Percentiles rank a stretch among this genome's conserved stretches.
Conservation (phyloP, 768 basidiomycete genomes). For the Lentinula edodes region DNA sequence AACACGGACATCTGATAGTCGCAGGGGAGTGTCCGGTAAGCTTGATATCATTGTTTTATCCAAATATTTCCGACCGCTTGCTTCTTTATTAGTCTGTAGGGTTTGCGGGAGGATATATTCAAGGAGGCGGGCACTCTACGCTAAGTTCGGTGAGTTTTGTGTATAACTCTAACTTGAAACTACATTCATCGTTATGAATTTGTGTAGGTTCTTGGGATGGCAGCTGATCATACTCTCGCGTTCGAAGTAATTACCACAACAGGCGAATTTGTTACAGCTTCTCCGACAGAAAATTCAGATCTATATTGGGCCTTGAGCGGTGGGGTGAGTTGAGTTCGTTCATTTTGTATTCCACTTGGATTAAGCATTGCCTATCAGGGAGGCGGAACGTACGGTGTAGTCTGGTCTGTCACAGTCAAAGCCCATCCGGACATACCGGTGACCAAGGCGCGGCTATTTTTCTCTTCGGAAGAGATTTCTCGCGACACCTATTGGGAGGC, state of each 20-base stretch:
- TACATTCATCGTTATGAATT: background rate
- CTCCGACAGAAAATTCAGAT: conserved; percentile 27
- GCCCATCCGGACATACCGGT: conserved; percentile 6
- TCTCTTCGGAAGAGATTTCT: background rate
- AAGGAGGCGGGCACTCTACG: conserved; percentile 13
- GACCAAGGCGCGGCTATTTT: background rate
- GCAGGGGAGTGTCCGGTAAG: conserved; percentile 10
- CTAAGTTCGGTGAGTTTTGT: conserved; percentile 7
- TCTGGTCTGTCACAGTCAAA: conserved; percentile 5
- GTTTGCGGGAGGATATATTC: conserved; percentile 29
- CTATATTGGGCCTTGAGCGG: conserved; percentile 35
- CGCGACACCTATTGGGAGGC: conserved; percentile 7
- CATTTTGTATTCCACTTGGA: background rate
- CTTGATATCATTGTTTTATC: background rate
- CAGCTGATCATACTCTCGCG: conserved; percentile 21
- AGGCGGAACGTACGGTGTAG: conserved; percentile 5
- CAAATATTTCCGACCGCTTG: background rate
- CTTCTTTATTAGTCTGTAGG: conserved; percentile 23
- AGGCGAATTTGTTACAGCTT: conserved; percentile 25
- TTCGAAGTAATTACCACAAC: conserved; percentile 35
- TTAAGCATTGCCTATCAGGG: background rate
- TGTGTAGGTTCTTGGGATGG: conserved; percentile 11
- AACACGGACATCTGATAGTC: conserved; percentile 7
- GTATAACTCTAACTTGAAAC: background rate
- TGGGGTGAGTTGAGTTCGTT: conserved; percentile 12